Percentiles rank a stretch among this genome's conserved stretches.
phyloP scores from a whole-genome alignment of 306 rosid genomes.

The Castanospermum australe region DNA sequence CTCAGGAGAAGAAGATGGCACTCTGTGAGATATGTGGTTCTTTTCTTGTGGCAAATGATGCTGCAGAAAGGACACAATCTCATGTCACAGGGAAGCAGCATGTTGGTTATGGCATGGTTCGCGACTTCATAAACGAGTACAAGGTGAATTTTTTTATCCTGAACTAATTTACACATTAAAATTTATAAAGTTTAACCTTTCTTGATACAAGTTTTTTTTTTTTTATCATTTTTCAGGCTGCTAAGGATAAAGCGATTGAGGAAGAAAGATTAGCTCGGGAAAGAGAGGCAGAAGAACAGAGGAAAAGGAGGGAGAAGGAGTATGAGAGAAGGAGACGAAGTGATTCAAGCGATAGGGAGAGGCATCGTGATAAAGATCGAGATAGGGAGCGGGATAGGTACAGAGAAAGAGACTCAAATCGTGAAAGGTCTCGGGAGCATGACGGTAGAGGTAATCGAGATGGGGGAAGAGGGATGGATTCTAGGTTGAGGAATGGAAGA shows the following conservation, averaged over 20 bases:
- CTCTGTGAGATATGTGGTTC: constrained; percentile 98
- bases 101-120: constrained; percentile 98
- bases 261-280: constrained; percentile 86
- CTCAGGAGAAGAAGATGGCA: constrained; percentile 98
- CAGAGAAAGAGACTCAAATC: constrained; percentile 69
- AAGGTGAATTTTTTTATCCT: constrained; percentile 52
- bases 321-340: constrained; percentile 60
- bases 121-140: constrained; percentile 81
- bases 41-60: constrained; percentile 98
- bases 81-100: constrained; percentile 98
- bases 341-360: constrained; percentile 81
- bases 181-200: constrained; percentile 5
- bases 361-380: constrained; percentile 61
- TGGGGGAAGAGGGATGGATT: constrained; percentile 67
- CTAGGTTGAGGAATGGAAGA: constrained; percentile 84
- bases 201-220: constrained; percentile 5
- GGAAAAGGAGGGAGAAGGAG: constrained; percentile 83
- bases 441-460: constrained; percentile 75
- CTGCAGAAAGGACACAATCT: constrained; percentile 95
- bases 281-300: constrained; percentile 84
- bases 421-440: constrained; percentile 73
- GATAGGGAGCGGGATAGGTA: constrained; percentile 76
- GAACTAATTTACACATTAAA: not conserved
- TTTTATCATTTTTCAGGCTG: constrained; percentile 51
- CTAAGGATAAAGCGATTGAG: constrained; percentile 82